phyloP scores from a whole-genome alignment of 2,329 filamentous ascomycete genomes.

The Colletotrichum trifolii region DNA sequence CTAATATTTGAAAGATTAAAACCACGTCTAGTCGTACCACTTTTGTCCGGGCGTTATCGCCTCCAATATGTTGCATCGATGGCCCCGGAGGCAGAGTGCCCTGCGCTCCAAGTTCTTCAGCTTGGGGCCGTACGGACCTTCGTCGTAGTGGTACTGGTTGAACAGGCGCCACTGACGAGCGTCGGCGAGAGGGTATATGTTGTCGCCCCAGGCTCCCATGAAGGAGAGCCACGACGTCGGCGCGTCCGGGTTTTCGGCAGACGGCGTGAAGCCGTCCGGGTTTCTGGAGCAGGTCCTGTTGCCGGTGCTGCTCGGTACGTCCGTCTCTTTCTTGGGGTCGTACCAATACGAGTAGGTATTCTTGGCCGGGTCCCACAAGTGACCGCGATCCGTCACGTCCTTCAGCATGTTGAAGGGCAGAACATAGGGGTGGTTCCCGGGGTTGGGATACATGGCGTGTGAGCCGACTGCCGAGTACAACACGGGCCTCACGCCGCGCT shows the following conservation, averaged over 20 bases:
- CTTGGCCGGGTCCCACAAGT: slow-evolving; percentile 86
- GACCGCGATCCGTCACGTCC: slow-evolving; percentile 86
- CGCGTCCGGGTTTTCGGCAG: slow-evolving; percentile 75
- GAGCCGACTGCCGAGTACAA: slow-evolving; percentile 90
- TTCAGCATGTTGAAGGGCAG: slow-evolving; percentile 86
- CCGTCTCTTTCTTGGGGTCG: slow-evolving; percentile 65
- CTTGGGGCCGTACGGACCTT: slow-evolving; percentile 85
- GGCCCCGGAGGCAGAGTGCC: slow-evolving; percentile 73
- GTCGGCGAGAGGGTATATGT: slow-evolving; percentile 85
- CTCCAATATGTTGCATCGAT: slow-evolving; percentile 62
- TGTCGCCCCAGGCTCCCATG: slow-evolving; percentile 90
- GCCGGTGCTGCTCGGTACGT: slow-evolving; percentile 40
- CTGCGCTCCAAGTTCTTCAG: slow-evolving; percentile 85
- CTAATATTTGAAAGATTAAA: not conserved
- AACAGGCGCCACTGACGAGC: slow-evolving; percentile 88
- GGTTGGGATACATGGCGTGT: slow-evolving; percentile 93
- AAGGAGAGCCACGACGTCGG: slow-evolving; percentile 93
- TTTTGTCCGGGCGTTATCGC: slow-evolving; percentile 65
- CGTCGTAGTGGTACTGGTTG: slow-evolving; percentile 94
- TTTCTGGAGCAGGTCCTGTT: slow-evolving; percentile 33
- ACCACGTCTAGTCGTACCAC: slow-evolving; percentile 47
- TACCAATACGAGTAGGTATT: slow-evolving; percentile 88
- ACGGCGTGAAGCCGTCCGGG: slow-evolving; percentile 57
- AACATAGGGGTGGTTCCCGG: slow-evolving; percentile 84
- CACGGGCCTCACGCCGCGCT: slow-evolving; percentile 75